phyloP scores from a whole-genome alignment of 495 filamentous ascomycete species.

The Rusavskia elegans region DNA sequence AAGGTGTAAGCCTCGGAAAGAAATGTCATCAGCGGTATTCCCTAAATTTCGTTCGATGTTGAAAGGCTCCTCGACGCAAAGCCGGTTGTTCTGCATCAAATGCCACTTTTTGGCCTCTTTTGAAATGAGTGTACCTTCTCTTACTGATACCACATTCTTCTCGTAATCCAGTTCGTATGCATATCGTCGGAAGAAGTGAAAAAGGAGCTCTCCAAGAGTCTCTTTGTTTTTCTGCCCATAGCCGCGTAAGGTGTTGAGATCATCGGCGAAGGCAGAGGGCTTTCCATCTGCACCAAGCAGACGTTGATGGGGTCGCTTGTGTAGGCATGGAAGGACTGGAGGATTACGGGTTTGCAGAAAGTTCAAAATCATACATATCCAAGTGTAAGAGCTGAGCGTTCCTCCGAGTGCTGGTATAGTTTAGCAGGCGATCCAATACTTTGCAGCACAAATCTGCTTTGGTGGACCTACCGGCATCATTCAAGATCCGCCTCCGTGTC shows the following conservation, averaged over 20 bases:
- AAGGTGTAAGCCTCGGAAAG: slow-evolving; percentile 75
- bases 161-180: slow-evolving; percentile 88
- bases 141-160: slow-evolving; percentile 67
- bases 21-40: slow-evolving; percentile 90
- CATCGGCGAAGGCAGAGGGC: slow-evolving; percentile 67
- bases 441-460: not conserved
- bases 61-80: slow-evolving; percentile 96
- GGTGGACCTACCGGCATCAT: slow-evolving; percentile 69
- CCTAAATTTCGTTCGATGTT: slow-evolving; percentile 86
- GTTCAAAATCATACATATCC: slow-evolving; percentile 97
- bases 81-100: slow-evolving; percentile 53
- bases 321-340: slow-evolving; percentile 74
- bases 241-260: slow-evolving; percentile 51
- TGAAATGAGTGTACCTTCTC: slow-evolving; percentile 65
- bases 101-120: slow-evolving; percentile 83
- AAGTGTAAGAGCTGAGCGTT: slow-evolving; percentile 96
- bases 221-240: slow-evolving; percentile 74
- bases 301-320: slow-evolving; percentile 55
- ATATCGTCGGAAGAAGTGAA: slow-evolving; percentile 89
- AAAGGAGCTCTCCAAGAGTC: slow-evolving; percentile 65
- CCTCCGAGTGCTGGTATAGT: slow-evolving; percentile 61
- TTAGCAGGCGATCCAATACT: slow-evolving; percentile 5
- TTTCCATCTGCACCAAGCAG: slow-evolving; percentile 40
- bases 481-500: slow-evolving; percentile 82
- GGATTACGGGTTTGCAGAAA: slow-evolving; percentile 85